Conservation (phyloP, 306 rosid species). For the Citrullus mucosospermus region DNA sequence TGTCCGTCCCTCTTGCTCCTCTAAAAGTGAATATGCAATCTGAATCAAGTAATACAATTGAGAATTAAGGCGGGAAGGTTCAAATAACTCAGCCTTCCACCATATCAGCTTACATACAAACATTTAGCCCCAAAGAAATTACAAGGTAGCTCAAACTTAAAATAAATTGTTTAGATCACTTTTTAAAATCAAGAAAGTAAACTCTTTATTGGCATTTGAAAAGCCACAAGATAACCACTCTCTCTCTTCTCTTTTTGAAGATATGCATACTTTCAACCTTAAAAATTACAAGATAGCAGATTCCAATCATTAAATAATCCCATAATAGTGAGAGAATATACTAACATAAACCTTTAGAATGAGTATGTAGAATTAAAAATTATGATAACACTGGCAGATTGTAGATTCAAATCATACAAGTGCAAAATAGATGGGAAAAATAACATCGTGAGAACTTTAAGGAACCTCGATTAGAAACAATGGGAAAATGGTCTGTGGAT, state of each 20-base stretch:
- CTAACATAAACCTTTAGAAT: neutral
- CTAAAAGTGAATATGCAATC: constrained; percentile 86
- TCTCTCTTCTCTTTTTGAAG: neutral
- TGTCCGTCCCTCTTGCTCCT: constrained; percentile 87
- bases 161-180: neutral
- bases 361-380: neutral
- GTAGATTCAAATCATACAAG: neutral
- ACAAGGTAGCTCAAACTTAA: neutral
- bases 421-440: neutral
- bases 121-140: neutral
- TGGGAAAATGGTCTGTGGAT: neutral
- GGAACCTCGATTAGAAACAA: neutral
- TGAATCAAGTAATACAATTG: constrained; percentile 19
- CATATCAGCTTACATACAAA: neutral
- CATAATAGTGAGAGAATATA: neutral
- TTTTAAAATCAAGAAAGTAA: neutral
- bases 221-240: neutral
- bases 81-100: neutral
- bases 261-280: neutral
- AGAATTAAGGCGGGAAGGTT: constrained; percentile 6
- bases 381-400: neutral
- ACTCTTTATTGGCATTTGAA: neutral
- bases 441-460: neutral
- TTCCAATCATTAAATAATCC: neutral
- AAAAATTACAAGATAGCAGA: neutral